Percentiles rank a stretch among this genome's conserved stretches.
These are phyloP conservation scores for Symbiodinium pilosum DNA, from an alignment of 73 alveolate genomes.

Conservation along the genomic window DNA sequence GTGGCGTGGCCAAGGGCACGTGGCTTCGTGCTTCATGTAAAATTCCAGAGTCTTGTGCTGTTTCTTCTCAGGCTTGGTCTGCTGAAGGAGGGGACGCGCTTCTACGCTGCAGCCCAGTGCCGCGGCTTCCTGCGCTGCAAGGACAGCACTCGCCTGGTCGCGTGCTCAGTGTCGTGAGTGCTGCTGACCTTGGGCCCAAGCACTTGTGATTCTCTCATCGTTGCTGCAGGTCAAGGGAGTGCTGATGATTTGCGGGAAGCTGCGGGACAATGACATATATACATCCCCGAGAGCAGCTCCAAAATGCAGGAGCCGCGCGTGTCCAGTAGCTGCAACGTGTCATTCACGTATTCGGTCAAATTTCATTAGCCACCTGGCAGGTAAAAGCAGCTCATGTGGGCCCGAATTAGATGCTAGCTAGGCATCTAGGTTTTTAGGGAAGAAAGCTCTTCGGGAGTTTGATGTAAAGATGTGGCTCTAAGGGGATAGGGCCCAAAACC, in stretches of 20 bases:
- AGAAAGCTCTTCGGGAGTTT: too few species aligned
- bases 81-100: not conserved
- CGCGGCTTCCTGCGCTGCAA: not conserved
- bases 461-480: too few species aligned
- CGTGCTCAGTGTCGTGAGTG: not conserved
- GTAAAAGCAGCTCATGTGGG: not conserved
- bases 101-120: not conserved
- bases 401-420: too few species aligned
- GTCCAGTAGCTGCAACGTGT: not conserved
- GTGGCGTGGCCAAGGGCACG: not conserved
- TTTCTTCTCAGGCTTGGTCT: not conserved
- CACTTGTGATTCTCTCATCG: not conserved
- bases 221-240: not conserved
- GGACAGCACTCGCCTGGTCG: not conserved
- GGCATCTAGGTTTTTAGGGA: too few species aligned
- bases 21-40: not conserved
- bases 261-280: not conserved
- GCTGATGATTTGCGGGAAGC: not conserved
- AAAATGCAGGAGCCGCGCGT: not conserved
- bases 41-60: not conserved
- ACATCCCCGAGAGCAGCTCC: not conserved
- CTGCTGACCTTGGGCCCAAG: not conserved
- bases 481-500: too few species aligned
- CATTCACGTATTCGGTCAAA: not conserved
- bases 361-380: not conserved